Evolutionary conservation across 805 yeast genomes (phyloP).

Genomic region (Candida vaughaniae): DNA sequence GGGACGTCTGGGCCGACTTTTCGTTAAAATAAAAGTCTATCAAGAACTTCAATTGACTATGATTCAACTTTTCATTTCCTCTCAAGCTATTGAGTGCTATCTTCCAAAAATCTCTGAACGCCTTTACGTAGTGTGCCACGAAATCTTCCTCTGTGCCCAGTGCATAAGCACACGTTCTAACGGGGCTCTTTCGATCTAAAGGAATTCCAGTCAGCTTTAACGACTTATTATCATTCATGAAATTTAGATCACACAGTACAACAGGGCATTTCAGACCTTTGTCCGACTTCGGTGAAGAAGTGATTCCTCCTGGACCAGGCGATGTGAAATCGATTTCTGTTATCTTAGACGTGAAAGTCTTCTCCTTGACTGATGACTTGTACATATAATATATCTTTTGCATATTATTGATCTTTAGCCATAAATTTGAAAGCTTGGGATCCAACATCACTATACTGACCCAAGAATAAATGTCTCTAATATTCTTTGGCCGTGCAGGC

Average conservation of each 20-base stretch:
- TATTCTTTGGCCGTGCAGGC: not conserved
- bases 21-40: constrained; percentile 29
- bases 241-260: constrained; percentile 38
- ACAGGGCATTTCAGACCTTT: constrained; percentile 36
- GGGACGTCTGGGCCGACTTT: constrained; percentile 16
- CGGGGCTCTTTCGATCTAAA: not conserved
- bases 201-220: not conserved
- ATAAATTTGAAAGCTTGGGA: constrained; percentile 38
- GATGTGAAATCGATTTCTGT: constrained; percentile 28
- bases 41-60: constrained; percentile 25
- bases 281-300: constrained; percentile 1
- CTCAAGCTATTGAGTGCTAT: constrained; percentile 17
- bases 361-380: constrained; percentile 21
- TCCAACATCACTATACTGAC: constrained; percentile 37
- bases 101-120: constrained; percentile 28
- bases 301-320: constrained; percentile 7
- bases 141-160: not conserved
- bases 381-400: constrained; percentile 41
- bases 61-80: constrained; percentile 20
- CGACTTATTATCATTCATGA: constrained; percentile 24
- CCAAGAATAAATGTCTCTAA: constrained; percentile 30
- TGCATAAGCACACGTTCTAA: not conserved
- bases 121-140: not conserved
- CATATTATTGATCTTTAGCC: constrained; percentile 40
- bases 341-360: constrained; percentile 12